These are phyloP conservation scores for Mycena indigotica DNA, from an alignment of 768 basidiomycete species.

Conservation along the genomic window DNA sequence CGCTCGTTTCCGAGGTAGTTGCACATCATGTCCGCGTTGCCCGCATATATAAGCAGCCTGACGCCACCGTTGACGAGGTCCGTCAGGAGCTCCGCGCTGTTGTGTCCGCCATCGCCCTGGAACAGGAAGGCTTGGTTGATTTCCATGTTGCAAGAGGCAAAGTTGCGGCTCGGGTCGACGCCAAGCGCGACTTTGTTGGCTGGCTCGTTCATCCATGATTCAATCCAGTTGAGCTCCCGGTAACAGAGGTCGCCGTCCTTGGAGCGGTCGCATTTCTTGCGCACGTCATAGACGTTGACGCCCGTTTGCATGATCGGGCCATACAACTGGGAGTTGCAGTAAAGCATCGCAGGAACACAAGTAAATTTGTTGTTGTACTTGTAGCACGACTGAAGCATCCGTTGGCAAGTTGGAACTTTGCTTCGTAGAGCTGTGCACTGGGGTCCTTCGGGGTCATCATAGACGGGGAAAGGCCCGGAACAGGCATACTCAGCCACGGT, in stretches of 20 bases:
- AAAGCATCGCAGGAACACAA: conserved; percentile 73
- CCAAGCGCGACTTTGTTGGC: conserved; percentile 80
- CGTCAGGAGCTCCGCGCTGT: conserved; percentile 76
- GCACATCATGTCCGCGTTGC: conserved; percentile 88
- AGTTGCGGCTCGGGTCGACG: conserved; percentile 58
- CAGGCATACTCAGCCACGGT: conserved; percentile 83
- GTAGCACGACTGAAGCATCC: conserved; percentile 74
- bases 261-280: conserved; percentile 67
- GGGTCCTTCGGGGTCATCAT: conserved; percentile 65
- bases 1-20: conserved; percentile 82
- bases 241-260: conserved; percentile 79
- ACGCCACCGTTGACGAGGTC: conserved; percentile 83
- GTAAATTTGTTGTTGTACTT: conserved; percentile 57
- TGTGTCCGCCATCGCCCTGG: conserved; percentile 87
- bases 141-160: conserved; percentile 74
- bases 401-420: conserved; percentile 76
- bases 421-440: conserved; percentile 63
- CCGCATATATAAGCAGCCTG: conserved; percentile 86
- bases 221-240: conserved; percentile 82
- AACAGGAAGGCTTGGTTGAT: conserved; percentile 80
- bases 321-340: conserved; percentile 78
- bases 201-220: conserved; percentile 82
- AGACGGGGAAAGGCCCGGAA: conserved; percentile 81
- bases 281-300: conserved; percentile 88
- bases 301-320: conserved; percentile 72